Base-by-base conservation (phyloP, 345 rosid species). In the Stellera chamaejasme region DNA sequence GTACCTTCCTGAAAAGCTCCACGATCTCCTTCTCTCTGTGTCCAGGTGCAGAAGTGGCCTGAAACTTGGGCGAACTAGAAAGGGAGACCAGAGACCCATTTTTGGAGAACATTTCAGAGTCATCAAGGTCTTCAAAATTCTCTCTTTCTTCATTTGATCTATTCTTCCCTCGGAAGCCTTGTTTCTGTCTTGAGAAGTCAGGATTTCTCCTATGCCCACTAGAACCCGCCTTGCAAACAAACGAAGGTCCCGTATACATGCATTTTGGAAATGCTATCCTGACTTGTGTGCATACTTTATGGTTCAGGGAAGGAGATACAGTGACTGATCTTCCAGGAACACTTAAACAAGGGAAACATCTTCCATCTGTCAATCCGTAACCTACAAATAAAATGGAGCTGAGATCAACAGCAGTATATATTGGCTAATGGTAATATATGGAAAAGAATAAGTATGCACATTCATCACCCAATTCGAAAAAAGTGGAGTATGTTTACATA, bases 11-110 rank as follows among this genome's bases (percentile, higher is more conserved):
- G 73, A 93, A 93, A 58, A 89, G 81, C 64, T 93, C 82, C 44
- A 84, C 91, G 59, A 93, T 84, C 73, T 93, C 97, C 80, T 84
- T 81, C 76, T 93, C 95, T 66, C 72, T 80, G 15, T 75, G 81
- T 43, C 91, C 88, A 5, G 97, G 96, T 63, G 82, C 57, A 15
- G 94, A 81, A 47, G 83, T 84, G 60, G 91, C 84, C 63, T 84
- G 97, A 58, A 72, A 81, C 56, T 80, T 89, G 46, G 93, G 66
- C 56, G 83, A 66, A 58, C 66, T 63, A 27, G 92, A 80, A 13
- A 79, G 66, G 60, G 95, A 80, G 13, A 79, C 71, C 25, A 76
- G 52, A 43, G 90, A 77, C 41, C 91, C 94, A 54, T 77, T 83
- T 69, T 79, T 82, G 8, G 93, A 78, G 57, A 81, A 65, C 63